Base-by-base conservation (phyloP, 495 filamentous ascomycete genomes). In the Daldinia caldariorum region DNA sequence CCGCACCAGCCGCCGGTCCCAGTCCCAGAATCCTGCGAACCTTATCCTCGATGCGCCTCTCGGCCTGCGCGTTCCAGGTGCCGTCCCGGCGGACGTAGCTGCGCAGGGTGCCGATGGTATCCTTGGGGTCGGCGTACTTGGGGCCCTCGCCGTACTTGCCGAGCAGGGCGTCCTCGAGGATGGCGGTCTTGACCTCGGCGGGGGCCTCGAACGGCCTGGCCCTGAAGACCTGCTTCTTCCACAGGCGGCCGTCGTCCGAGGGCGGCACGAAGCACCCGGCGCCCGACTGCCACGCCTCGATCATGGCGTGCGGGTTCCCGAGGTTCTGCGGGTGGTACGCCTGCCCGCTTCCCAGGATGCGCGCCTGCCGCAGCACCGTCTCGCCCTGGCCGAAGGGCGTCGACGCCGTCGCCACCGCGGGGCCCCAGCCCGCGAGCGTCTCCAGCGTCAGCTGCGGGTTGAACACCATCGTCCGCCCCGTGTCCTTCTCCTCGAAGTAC, bases 71-170 rank as follows among this genome's bases (percentile, higher is more conserved):
- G 6, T 78, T 74, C 73, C 79, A 83, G 54, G 79, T 79, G 71
- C 74, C 74, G 45, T 83, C 80, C n/a, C 72, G 68, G 14, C 38
- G 63, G 29, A 78, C 75, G 51, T 82, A 81, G 63, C 67, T 79
- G 26, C 59, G 66, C 39, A 86, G 56, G 39, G 71, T 69, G 0
- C 59, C 78, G 22, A 78, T 14, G 31, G 78, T 63, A 47, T 84
- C 79, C 2, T 18, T 53, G 10, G 71, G 31, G 1, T 79, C 78
- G 10, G 70, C 75, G 41, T 73, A 75, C 62, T 69, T 56, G 0
- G 78, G 69, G 0, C 64, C 56, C 37, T 45, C 71, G 18, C 76
- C 67, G 69, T 86, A 84, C 45, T 76, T 76, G 37, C 84, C 84
- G 20, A 75, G 72, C 58, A 85, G 56, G 32, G 75, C 74, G 49